Evolutionary conservation across 2,329 filamentous ascomycete species (phyloP).

Genomic region (Stachybotrys echinatus): DNA sequence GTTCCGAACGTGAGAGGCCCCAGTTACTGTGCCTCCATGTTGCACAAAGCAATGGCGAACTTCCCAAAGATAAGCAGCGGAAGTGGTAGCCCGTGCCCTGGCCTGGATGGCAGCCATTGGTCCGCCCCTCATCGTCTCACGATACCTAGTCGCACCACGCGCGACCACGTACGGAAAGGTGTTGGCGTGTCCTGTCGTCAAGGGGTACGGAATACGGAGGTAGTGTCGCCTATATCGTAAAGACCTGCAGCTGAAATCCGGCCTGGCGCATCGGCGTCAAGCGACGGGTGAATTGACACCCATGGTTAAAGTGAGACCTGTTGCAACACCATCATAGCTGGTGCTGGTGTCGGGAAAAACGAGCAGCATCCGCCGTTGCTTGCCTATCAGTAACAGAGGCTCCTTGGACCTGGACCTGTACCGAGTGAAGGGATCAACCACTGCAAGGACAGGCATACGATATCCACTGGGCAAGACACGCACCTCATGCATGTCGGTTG

Average conservation of each 20-base stretch:
- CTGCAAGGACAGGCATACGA: neutral
- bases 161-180: neutral
- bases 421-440: constrained; percentile 1
- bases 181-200: neutral
- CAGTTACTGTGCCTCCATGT: neutral
- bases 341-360: too few relatives aligned
- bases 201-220: too few relatives aligned
- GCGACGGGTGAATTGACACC: neutral
- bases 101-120: neutral
- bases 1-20: too few relatives aligned
- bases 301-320: too few relatives aligned
- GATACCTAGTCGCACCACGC: neutral
- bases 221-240: neutral
- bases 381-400: neutral
- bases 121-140: neutral
- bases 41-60: too few relatives aligned
- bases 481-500: too few relatives aligned
- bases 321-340: too few relatives aligned
- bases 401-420: neutral
- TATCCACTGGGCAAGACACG: neutral
- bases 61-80: neutral
- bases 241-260: neutral
- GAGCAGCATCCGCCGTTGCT: neutral
- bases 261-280: neutral
- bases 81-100: neutral